Conservation (phyloP, 169 alveolate species). For the Plasmodium cynomolgi region DNA sequence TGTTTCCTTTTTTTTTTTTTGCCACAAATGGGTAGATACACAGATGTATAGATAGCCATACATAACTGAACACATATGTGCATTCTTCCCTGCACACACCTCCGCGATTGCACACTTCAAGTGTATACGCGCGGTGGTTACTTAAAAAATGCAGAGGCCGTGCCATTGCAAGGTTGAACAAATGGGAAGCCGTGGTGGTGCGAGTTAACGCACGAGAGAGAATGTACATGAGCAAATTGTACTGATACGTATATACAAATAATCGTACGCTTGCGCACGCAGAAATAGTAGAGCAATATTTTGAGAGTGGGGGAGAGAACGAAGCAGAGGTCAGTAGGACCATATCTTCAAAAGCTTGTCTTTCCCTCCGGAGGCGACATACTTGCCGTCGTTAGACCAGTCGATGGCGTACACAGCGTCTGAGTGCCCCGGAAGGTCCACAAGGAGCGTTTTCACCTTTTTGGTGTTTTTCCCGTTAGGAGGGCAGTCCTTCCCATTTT, state of each 20-base stretch:
- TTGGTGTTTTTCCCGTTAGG: not conserved
- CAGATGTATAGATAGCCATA: not conserved
- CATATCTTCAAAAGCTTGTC: conserved; percentile 93
- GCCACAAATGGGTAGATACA: not conserved
- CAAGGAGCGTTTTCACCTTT: conserved; percentile 89
- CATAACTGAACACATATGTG: not conserved
- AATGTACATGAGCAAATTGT: not conserved
- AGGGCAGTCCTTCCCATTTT: not conserved
- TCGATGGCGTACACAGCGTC: conserved; percentile 98
- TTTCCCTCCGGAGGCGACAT: conserved; percentile 95
- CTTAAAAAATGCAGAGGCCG: not conserved
- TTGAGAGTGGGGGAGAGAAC: not conserved
- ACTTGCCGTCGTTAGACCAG: conserved; percentile 97
- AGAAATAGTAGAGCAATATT: not conserved
- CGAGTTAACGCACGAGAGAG: not conserved
- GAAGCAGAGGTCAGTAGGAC: conserved; percentile 87
- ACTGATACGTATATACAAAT: not conserved
- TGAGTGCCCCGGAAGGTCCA: conserved; percentile 98
- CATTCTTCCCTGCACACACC: not conserved
- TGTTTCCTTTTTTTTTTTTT: not conserved
- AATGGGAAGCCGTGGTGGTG: not conserved
- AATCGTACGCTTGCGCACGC: not conserved
- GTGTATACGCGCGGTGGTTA: not conserved
- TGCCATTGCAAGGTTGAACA: not conserved
- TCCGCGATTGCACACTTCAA: not conserved